Evolutionary conservation across 768 basidiomycete species (phyloP).

Genomic region (Dioszegia hungarica): DNA sequence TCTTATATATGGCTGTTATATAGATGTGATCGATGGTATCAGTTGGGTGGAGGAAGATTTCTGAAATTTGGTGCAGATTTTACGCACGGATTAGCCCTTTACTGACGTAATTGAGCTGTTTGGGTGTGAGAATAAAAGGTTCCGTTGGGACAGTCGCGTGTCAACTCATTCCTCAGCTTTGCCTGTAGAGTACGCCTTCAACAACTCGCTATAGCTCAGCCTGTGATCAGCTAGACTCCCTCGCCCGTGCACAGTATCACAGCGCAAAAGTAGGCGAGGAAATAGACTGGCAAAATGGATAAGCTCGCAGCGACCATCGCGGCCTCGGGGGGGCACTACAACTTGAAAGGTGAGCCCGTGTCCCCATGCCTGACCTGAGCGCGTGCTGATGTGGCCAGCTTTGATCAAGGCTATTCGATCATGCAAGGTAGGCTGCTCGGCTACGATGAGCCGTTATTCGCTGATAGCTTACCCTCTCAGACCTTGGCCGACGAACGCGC

Average conservation of each 20-base stretch:
- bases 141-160: neutral
- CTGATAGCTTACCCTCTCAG: constrained; percentile 44
- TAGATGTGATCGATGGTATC: too few species aligned
- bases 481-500: constrained; percentile 97
- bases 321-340: constrained; percentile 44
- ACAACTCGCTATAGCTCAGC: too few species aligned
- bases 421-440: constrained; percentile 69
- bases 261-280: neutral
- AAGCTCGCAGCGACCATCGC: constrained; percentile 8
- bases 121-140: neutral
- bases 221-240: too few species aligned
- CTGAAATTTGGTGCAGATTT: too few species aligned
- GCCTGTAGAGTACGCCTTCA: neutral
- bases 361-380: neutral
- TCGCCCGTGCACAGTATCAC: too few species aligned
- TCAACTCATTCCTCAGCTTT: neutral
- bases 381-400: constrained; percentile 53
- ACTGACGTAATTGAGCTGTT: too few species aligned
- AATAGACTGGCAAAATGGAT: neutral
- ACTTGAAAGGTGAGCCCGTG: constrained; percentile 45
- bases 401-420: constrained; percentile 96
- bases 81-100: neutral
- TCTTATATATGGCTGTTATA: too few species aligned
- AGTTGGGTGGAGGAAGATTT: too few species aligned
- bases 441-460: neutral